phyloP scores from a whole-genome alignment of 192 early-diverging fungal species.

The Coemansia sp. region DNA sequence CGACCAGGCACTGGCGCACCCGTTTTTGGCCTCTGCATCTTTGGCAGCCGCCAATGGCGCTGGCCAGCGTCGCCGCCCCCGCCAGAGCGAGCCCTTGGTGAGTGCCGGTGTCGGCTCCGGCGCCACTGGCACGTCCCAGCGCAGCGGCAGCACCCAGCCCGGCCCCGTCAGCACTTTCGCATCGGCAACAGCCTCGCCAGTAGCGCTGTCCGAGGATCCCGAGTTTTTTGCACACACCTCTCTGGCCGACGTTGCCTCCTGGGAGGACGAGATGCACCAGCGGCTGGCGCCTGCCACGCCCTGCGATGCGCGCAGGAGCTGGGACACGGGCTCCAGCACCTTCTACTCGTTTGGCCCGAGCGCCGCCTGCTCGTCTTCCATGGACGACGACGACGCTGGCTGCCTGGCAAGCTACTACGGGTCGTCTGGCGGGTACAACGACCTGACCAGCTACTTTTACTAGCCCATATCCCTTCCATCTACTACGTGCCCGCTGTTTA shows the following conservation, averaged over 20 bases:
- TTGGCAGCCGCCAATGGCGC: no score
- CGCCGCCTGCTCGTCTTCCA: conserved; percentile 21
- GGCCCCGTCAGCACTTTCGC: no score
- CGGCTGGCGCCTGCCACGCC: conserved; percentile 9
- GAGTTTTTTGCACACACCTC: conserved; percentile 10
- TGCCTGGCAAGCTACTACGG: conserved; percentile 20
- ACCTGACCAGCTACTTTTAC: conserved; percentile 35
- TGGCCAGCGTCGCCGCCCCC: no score
- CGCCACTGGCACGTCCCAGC: no score
- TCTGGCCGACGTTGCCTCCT: conserved; percentile 14
- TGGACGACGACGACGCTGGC: conserved; percentile 15
- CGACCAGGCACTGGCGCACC: conserved; percentile 53
- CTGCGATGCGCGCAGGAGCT: conserved; percentile 16
- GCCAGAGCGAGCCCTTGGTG: no score
- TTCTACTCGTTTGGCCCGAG: no score
- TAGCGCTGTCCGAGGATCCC: neutral
- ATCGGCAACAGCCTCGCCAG: neutral
- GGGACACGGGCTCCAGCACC: no score
- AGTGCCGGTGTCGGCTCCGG: no score
- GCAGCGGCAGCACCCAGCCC: no score
- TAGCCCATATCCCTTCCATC: no score
- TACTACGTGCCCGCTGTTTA: no score
- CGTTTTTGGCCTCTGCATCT: conserved; percentile 53
- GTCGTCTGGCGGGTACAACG: conserved; percentile 15
- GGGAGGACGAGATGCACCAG: conserved; percentile 43